Evolutionary conservation across 305 asterid species (phyloP).

Genomic region (Solanum chacoense): DNA sequence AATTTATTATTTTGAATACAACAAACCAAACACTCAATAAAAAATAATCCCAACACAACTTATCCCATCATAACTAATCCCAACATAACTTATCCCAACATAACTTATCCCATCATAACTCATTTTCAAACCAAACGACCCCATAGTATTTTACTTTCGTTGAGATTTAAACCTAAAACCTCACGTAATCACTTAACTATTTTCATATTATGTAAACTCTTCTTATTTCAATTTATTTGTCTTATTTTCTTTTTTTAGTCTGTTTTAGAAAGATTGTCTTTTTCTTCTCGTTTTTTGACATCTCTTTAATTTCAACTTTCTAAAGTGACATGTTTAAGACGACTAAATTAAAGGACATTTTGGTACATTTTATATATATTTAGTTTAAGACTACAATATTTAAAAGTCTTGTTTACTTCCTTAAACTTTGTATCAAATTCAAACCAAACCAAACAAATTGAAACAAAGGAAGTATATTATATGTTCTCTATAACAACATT

Average conservation of each 20-base stretch:
- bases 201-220: neutral
- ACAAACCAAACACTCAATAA: too few relatives aligned
- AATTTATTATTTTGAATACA: too few relatives aligned
- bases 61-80: too few relatives aligned
- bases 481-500: neutral
- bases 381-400: neutral
- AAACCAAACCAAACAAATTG: neutral
- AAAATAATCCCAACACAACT: too few relatives aligned
- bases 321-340: neutral
- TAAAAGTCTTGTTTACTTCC: neutral
- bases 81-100: too few relatives aligned
- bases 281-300: neutral
- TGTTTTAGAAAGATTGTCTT: neutral
- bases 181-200: neutral
- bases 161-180: neutral
- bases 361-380: neutral
- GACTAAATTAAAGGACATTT: neutral
- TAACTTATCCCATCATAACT: too few relatives aligned
- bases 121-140: too few relatives aligned
- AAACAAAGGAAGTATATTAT: neutral
- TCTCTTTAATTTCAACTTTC: neutral
- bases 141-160: neutral
- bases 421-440: neutral
- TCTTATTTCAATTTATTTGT: neutral
- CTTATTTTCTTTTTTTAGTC: neutral